Evolutionary conservation across 495 filamentous ascomycete genomes (phyloP).

Genomic region (Thozetella sp.): DNA sequence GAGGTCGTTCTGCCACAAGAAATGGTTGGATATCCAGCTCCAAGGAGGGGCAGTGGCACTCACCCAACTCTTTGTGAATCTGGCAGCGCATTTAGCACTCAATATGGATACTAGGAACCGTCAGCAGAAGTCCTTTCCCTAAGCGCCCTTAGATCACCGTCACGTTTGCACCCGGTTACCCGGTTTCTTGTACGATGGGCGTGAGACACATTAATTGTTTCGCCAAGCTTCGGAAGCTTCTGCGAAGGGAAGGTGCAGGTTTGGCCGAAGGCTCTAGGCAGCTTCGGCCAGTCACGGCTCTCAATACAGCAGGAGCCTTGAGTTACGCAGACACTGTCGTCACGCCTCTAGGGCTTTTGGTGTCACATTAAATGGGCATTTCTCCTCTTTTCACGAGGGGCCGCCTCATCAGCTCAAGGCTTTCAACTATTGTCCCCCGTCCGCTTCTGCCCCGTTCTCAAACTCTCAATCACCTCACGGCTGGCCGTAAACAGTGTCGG

Average conservation of each 20-base stretch:
- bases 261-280: neutral
- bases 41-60: no score
- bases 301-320: neutral
- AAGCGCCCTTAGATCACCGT: no score
- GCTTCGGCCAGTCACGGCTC: neutral
- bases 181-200: no score
- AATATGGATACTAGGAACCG: no score
- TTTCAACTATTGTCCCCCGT: neutral
- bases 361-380: neutral
- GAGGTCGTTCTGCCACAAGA: no score
- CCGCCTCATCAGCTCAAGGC: neutral
- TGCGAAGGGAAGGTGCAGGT: neutral
- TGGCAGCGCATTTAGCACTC: no score
- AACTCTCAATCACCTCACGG: neutral
- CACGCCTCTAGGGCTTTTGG: neutral
- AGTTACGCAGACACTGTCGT: neutral
- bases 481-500: constrained; percentile 2
- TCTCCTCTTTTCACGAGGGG: constrained; percentile 1
- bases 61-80: no score
- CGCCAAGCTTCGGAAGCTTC: neutral
- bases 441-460: neutral
- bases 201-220: no score
- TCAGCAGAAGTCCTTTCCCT: no score
- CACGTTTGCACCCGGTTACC: no score
- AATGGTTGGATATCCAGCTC: no score